phyloP scores from a whole-genome alignment of 768 basidiomycete genomes.

The Galerina marginata region DNA sequence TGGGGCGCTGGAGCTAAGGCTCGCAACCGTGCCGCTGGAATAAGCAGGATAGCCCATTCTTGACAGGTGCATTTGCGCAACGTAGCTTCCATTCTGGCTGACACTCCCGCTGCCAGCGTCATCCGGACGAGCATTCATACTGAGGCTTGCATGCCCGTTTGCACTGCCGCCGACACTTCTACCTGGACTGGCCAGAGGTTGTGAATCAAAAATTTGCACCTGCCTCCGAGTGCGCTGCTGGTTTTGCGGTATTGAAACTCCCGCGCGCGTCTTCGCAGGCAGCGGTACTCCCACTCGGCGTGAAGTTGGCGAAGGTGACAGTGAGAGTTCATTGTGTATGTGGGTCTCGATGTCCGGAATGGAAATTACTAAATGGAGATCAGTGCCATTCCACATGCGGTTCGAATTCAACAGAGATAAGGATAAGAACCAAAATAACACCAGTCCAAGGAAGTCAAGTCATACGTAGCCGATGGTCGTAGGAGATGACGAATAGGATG shows the following conservation, averaged over 20 bases:
- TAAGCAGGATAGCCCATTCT: constrained; percentile 29
- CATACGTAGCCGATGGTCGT: constrained; percentile 19
- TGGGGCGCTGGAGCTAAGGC: constrained; percentile 45
- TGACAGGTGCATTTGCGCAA: constrained; percentile 47
- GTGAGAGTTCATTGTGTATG: constrained; percentile 70
- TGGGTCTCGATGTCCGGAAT: constrained; percentile 83
- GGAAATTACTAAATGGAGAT: constrained; percentile 67
- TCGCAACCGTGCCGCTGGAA: constrained; percentile 35
- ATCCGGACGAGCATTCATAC: constrained; percentile 32
- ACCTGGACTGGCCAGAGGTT: constrained; percentile 70
- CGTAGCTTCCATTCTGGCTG: constrained; percentile 46
- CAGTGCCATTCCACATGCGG: constrained; percentile 28
- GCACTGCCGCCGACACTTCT: constrained; percentile 40
- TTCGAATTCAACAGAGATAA: constrained; percentile 28
- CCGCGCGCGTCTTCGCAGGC: constrained; percentile 65
- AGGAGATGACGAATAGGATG: constrained; percentile 16
- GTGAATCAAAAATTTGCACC: constrained; percentile 84
- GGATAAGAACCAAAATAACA: constrained; percentile 34
- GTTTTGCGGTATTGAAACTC: constrained; percentile 64
- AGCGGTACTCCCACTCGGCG: constrained; percentile 82
- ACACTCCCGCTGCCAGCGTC: constrained; percentile 41
- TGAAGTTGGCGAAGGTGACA: constrained; percentile 74
- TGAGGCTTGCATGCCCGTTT: constrained; percentile 32
- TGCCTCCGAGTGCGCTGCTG: constrained; percentile 59
- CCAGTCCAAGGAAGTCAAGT: constrained; percentile 25